phyloP scores from a whole-genome alignment of 176 grass and related monocot species.

The Microstegium vimineum region DNA sequence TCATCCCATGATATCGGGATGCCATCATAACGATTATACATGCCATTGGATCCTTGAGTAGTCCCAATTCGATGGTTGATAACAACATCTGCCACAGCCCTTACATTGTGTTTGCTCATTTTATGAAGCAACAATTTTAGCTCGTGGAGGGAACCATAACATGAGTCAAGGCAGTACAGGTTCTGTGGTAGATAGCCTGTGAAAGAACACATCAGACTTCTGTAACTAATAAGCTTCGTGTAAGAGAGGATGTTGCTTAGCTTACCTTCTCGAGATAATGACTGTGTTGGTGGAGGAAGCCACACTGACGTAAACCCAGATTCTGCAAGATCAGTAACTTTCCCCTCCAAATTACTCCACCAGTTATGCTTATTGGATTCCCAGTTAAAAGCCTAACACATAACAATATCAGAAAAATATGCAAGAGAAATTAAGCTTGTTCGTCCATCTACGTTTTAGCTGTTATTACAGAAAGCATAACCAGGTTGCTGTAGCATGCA shows the following conservation, averaged over 20 bases:
- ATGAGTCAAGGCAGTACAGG: constrained; percentile 86
- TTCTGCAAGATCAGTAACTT: constrained; percentile 63
- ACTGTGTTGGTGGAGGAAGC: constrained; percentile 86
- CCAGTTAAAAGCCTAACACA: constrained; percentile 84
- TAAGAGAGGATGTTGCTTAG: constrained; percentile 2
- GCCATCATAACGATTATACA: constrained; percentile 88
- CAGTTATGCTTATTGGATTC: constrained; percentile 87
- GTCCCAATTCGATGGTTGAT: constrained; percentile 97
- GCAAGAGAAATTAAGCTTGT: background rate
- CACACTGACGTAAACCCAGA: constrained; percentile 86
- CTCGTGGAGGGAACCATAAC: constrained; percentile 69
- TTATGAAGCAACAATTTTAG: constrained; percentile 64
- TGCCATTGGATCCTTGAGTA: constrained; percentile 65
- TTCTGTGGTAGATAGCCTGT: constrained; percentile 93
- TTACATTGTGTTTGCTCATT: constrained; percentile 68
- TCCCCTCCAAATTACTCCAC: constrained; percentile 75
- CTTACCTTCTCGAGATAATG: constrained; percentile 68
- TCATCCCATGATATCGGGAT: constrained; percentile 94
- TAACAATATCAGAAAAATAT: background rate
- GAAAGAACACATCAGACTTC: background rate
- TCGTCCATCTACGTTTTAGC: background rate
- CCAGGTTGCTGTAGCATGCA: background rate
- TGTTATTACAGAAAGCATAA: background rate
- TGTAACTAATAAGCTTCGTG: background rate
- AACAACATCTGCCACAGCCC: constrained; percentile 95